These are phyloP conservation scores for Mytilinidion resinicola DNA, from an alignment of 495 filamentous ascomycete species.

Conservation along the genomic window DNA sequence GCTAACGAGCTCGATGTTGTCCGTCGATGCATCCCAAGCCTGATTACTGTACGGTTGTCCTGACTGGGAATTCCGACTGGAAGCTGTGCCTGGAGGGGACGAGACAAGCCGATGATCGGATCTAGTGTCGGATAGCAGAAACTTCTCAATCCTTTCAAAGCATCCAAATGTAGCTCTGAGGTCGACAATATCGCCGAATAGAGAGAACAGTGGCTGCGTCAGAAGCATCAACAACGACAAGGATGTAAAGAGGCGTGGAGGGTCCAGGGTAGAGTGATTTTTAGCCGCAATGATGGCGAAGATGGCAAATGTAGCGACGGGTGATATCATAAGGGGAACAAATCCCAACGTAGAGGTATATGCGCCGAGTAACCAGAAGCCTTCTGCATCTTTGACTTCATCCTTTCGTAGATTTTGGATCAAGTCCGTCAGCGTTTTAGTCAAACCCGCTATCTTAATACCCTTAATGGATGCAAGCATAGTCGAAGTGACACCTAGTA, in stretches of 20 bases:
- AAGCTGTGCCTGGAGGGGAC: neutral
- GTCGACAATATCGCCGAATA: constrained; percentile 4
- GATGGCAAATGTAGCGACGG: constrained; percentile 47
- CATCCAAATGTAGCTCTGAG: constrained; percentile 1
- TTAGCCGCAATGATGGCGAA: constrained; percentile 18
- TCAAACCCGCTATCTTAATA: constrained; percentile 57
- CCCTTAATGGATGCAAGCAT: constrained; percentile 53
- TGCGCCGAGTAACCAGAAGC: neutral
- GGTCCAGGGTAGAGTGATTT: neutral
- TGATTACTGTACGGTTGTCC: neutral
- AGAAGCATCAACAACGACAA: constrained; percentile 1
- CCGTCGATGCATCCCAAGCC: neutral
- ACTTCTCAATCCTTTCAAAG: constrained; percentile 1
- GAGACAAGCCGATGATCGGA: neutral
- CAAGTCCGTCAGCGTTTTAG: constrained; percentile 20
- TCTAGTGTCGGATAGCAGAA: neutral
- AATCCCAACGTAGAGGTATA: constrained; percentile 45
- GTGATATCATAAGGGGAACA: constrained; percentile 44
- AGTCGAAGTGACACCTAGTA: constrained; percentile 31
- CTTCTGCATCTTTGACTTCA: too few species aligned
- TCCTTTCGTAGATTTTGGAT: too few species aligned
- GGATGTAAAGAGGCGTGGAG: neutral
- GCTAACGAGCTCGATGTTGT: neutral
- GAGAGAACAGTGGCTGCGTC: neutral
- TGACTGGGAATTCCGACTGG: neutral